Base-by-base conservation (phyloP, 2,329 filamentous ascomycete species). In the Ophiostoma triangulosporum region DNA sequence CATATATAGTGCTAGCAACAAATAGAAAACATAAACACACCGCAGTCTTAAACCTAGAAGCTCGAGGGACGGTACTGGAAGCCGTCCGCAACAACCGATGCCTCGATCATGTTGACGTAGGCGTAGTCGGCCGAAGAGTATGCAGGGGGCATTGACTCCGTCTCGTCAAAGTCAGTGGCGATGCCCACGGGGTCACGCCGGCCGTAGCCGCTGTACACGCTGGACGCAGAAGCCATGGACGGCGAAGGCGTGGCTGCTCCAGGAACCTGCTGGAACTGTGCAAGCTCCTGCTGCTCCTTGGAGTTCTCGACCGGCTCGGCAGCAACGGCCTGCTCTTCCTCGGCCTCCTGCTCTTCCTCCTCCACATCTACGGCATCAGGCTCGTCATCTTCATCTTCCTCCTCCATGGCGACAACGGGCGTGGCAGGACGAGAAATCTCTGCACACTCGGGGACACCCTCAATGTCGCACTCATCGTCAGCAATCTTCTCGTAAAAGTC, bases 101-200 rank as follows among this genome's bases (percentile, higher is more conserved):
- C 65, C 45, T 59, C 58, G 6, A 55, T 58, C 49, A 50, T 48
- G 48, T 52, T 53, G 40, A 50, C 54, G 27, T 58, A 58, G 7
- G 61, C 43, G 15, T 46, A 17, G 43, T 20, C 26, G 24, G 14
- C 59, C 27, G 65, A 64, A 20, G 71, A 67, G 58, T 74, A 74
- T 0, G 71, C 64, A 0, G 72, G 73, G 3, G 72, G 73, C 6
- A 72, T 65, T 32, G 62, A 62, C 55, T 72, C 70, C 32, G 66
- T 65, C 33, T 65, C 63, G n/a, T 59, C 61, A 51, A 54, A 57
- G 9, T 59, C 57, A 6, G 53, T 54, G 31, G 49, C 53, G 6
- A 50, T 33, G 32, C 45, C 54, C 24, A 50, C 48, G 12, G 46
- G 35, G 24, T 55, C 53, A 27, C 51, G 51, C 2, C 48, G 46